Conservation (phyloP, 129 eudicot species). For the Helianthus tuberosus region DNA sequence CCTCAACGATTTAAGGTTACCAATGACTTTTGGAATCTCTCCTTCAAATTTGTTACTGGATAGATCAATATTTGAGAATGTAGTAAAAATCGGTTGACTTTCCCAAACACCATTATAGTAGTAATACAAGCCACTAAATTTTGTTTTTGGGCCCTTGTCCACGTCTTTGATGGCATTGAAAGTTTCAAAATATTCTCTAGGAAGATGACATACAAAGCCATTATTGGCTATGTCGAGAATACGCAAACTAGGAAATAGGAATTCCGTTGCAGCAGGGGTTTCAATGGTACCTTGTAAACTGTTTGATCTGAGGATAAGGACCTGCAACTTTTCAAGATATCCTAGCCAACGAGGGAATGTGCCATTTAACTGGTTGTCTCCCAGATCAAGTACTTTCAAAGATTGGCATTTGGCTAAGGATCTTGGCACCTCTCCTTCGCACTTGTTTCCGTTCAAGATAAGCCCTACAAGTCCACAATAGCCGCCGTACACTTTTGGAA, state of each 20-base stretch:
- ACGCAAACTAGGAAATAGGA: not conserved
- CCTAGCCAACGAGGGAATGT: not conserved
- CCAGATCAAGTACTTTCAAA: not conserved
- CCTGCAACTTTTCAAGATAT: not conserved
- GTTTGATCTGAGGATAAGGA: not conserved
- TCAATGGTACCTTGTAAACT: not conserved
- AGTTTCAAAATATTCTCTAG: not conserved
- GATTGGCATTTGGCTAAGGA: not conserved
- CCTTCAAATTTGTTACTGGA: conserved; percentile 1
- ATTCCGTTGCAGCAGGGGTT: not conserved
- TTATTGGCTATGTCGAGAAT: not conserved
- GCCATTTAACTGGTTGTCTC: not conserved
- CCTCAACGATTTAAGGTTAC: conserved; percentile 15
- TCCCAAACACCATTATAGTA: too few relatives aligned
- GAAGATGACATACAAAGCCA: not conserved
- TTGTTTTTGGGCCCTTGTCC: not conserved
- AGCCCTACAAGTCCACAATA: not conserved
- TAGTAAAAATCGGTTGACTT: too few relatives aligned
- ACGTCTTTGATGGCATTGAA: not conserved
- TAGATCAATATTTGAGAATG: too few relatives aligned
- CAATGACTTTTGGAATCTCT: conserved; percentile 18
- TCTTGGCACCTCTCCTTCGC: not conserved
- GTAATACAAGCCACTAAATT: not conserved
- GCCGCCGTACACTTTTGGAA: not conserved
- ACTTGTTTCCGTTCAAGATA: too few relatives aligned